A percentile compares a stretch with the other conserved stretches of the same genome.
Conservation (phyloP, 73 alveolate species). For the Paramecium biaurelia region DNA sequence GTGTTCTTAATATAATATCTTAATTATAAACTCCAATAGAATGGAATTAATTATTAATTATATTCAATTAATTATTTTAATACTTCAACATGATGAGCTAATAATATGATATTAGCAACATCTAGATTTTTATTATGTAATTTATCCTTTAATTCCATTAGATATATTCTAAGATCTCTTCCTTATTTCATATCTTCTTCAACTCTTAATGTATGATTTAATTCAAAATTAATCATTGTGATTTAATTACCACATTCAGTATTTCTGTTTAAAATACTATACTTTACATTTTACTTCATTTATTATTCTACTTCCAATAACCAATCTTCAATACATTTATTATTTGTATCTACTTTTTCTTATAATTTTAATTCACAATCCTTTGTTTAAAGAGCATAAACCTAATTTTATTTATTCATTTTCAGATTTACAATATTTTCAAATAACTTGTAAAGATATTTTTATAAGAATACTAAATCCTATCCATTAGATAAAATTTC, state of each 20-base stretch:
- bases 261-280: neutral
- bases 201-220: neutral
- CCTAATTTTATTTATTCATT: neutral
- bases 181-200: neutral
- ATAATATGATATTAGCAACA: conserved; percentile 71
- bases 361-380: neutral
- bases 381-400: neutral
- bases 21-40: neutral
- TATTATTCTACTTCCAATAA: neutral
- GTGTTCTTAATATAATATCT: neutral
- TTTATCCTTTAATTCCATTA: conserved; percentile 71
- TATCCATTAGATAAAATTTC: neutral
- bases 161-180: conserved; percentile 49
- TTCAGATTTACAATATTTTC: neutral
- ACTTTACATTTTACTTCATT: neutral
- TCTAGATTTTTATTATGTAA: conserved; percentile 67
- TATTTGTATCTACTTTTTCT: neutral
- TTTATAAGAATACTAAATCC: neutral
- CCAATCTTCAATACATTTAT: conserved; percentile 20
- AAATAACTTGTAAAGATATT: neutral
- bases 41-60: conserved; percentile 74
- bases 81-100: conserved; percentile 70
- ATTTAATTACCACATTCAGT: neutral
- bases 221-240: neutral
- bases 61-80: conserved; percentile 65